Evolutionary conservation across 192 early-diverging fungal genomes (phyloP), one percentile per base, ranked within the genome.

Genomic region (Coemansia sp.): DNA sequence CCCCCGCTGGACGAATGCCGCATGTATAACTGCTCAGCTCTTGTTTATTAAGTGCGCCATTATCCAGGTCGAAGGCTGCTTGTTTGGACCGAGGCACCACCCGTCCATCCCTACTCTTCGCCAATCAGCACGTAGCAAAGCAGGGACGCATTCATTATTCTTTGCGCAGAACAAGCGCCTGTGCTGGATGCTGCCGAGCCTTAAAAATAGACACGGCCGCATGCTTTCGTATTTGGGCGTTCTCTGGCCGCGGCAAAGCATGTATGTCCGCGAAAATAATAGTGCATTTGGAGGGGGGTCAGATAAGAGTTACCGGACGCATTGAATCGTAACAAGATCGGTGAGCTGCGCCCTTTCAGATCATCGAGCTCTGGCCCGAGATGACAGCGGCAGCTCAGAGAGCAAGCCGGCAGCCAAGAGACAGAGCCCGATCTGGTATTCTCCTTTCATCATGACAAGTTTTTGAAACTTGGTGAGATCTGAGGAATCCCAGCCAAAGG

Each of bases 381-480:
- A 51, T 24, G 22, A 19, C 49, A 22, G 23, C 23, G 20, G 9
- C 9, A 9, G 23, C 49, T 22, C 20, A 51, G 22, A 57, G 18
- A 25, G 34, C 16, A 14, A 30, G 28, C 52, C 13, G 29, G 55
- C n/a, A 22, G 29, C 55, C 34, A 35, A 61, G 48, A 61, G 60
- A 60, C 18, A 35, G 42, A 19, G 30, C 23, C 61, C 28, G 53
- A 18, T 62, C 61, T 62, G 61, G 32, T 62, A 23, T 62, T 35
- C 61, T 62, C 61, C 29, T 54, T 62, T 62, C 61, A 62, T 62
- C 61, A 62, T 62, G 35, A 39, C 32, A 32, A 62, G 61, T 62
- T 51, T 16, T 51, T 62, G 70, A 75, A 69, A 68, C 72, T 70
- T 58, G 68, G 74, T 71, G 57, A 55, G 64, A 76, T 76, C 74